Conservation (phyloP, 1,284 basidiomycete species). For the Butyriboletus appendiculatus region DNA sequence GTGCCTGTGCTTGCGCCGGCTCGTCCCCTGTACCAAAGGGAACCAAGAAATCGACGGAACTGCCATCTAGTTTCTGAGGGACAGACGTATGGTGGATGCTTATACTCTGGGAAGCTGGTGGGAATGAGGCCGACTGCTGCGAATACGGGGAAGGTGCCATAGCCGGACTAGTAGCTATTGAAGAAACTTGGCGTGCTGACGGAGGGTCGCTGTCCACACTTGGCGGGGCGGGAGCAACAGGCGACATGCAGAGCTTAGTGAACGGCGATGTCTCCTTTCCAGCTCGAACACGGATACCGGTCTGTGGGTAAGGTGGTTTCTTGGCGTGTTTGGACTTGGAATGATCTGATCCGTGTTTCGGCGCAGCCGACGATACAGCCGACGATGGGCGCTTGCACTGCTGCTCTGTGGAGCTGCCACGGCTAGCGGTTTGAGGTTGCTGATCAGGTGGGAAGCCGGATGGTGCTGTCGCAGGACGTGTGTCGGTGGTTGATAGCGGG, state of each 20-base stretch:
- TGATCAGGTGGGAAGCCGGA: not conserved
- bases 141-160: slow-evolving; percentile 16
- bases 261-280: slow-evolving; percentile 36
- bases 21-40: slow-evolving; percentile 27
- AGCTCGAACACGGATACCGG: slow-evolving; percentile 45
- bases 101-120: slow-evolving; percentile 5
- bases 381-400: slow-evolving; percentile 17
- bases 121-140: slow-evolving; percentile 15
- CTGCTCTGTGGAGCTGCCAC: slow-evolving; percentile 12
- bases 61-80: slow-evolving; percentile 21
- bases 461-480: not conserved
- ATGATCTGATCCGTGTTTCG: slow-evolving; percentile 20
- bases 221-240: not conserved
- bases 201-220: slow-evolving; percentile 11
- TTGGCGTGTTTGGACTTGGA: slow-evolving; percentile 37
- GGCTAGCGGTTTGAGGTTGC: not conserved
- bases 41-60: slow-evolving; percentile 25
- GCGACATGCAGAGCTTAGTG: slow-evolving; percentile 13
- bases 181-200: slow-evolving; percentile 11
- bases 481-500: not conserved
- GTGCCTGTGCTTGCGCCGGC: slow-evolving; percentile 10
- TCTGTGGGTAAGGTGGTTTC: slow-evolving; percentile 40
- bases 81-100: slow-evolving; percentile 2
- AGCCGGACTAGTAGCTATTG: slow-evolving; percentile 17
- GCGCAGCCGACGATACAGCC: not conserved